Conservation (phyloP, 768 basidiomycete genomes). For the Pleurotus platypus region DNA sequence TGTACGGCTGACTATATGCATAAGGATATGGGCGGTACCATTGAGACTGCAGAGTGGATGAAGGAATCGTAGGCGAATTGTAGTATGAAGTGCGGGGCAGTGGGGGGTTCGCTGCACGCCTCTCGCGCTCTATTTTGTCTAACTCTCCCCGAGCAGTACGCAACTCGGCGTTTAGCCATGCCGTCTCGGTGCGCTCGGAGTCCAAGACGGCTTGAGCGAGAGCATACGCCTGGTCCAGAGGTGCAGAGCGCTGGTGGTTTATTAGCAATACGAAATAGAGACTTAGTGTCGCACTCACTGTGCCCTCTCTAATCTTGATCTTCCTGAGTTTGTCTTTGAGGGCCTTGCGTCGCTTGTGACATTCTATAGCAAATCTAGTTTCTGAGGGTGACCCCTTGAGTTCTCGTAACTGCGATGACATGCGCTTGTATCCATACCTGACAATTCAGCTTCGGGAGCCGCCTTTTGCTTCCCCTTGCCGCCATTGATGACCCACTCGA, state of each 20-base stretch:
- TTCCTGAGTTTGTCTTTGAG: constrained; percentile 59
- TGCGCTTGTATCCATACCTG: constrained; percentile 13
- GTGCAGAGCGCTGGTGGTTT: constrained; percentile 47
- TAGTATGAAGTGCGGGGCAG: constrained; percentile 40
- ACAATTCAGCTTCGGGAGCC: constrained; percentile 15
- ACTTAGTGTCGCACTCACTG: constrained; percentile 35
- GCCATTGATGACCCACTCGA: constrained; percentile 25
- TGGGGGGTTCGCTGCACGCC: constrained; percentile 42
- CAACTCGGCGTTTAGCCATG: constrained; percentile 53
- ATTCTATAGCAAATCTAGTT: constrained; percentile 67
- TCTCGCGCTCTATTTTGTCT: constrained; percentile 68
- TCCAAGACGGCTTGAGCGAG: constrained; percentile 66
- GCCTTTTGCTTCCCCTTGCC: constrained; percentile 66
- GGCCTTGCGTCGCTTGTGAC: constrained; percentile 51
- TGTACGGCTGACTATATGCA: constrained; percentile 59
- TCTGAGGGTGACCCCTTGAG: constrained; percentile 34
- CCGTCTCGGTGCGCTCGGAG: constrained; percentile 59
- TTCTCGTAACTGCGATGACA: constrained; percentile 2
- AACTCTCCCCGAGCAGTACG: constrained; percentile 60
- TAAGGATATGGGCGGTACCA: constrained; percentile 69
- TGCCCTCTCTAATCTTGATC: constrained; percentile 48
- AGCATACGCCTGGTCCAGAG: constrained; percentile 60
- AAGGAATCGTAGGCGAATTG: constrained; percentile 24
- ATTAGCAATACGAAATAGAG: neutral
- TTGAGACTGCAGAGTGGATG: constrained; percentile 37